Percentiles rank a stretch among this genome's conserved stretches.
Evolutionary conservation across 2,329 filamentous ascomycete genomes (phyloP).

Genomic region (Triangularia setosa): DNA sequence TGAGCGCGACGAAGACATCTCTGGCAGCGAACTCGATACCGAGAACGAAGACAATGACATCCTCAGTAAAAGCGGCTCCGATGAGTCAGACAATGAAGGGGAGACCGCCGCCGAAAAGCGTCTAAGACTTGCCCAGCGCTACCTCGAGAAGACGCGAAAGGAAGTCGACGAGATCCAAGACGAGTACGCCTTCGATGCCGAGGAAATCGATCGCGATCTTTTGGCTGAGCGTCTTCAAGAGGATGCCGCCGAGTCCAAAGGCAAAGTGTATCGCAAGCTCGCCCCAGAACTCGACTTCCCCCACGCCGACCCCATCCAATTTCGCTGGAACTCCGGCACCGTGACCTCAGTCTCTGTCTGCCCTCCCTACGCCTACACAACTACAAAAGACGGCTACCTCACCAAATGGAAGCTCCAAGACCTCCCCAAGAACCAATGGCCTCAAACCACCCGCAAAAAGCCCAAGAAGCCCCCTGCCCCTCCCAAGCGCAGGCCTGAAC

Average conservation of each 20-base stretch:
- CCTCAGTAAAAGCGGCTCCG: constrained; percentile 39
- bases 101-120: constrained; percentile 90
- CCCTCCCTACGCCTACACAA: constrained; percentile 80
- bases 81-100: constrained; percentile 67
- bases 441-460: constrained; percentile 55
- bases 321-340: constrained; percentile 72
- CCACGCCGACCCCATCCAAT: constrained; percentile 64
- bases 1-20: constrained; percentile 60
- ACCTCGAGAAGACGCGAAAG: constrained; percentile 82
- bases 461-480: constrained; percentile 55
- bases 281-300: constrained; percentile 68
- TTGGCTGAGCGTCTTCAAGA: constrained; percentile 88
- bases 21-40: constrained; percentile 73
- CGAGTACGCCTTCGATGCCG: constrained; percentile 85
- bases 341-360: constrained; percentile 78
- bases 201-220: constrained; percentile 86
- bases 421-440: constrained; percentile 56
- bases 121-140: constrained; percentile 82
- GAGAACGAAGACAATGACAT: constrained; percentile 47
- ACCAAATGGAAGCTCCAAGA: constrained; percentile 86
- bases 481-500: constrained; percentile 58
- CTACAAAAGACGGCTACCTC: constrained; percentile 77
- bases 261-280: constrained; percentile 79
- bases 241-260: constrained; percentile 88
- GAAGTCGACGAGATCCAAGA: constrained; percentile 61